Conservation (phyloP, 208 protist species). For the Trypanosomatidae sp. region DNA sequence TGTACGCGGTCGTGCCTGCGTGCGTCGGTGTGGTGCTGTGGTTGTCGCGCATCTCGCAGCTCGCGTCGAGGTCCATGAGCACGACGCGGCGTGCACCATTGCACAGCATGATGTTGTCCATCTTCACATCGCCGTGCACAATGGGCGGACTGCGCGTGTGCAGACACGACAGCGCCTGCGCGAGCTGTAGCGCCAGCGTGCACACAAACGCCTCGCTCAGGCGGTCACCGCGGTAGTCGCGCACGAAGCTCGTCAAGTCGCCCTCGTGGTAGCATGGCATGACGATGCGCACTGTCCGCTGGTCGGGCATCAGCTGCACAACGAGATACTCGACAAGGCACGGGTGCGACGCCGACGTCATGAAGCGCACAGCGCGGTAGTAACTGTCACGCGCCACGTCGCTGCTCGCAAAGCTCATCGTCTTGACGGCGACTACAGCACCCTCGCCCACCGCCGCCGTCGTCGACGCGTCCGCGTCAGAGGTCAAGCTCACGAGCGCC, state of each 20-base stretch:
- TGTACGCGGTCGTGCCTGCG: slow-evolving; percentile 42
- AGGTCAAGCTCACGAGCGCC: no score
- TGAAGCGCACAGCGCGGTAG: slow-evolving; percentile 56
- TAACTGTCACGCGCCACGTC: slow-evolving; percentile 22
- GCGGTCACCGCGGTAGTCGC: slow-evolving; percentile 14
- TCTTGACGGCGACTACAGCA: no score
- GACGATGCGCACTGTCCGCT: slow-evolving; percentile 27
- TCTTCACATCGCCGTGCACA: slow-evolving; percentile 72
- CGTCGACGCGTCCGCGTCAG: no score
- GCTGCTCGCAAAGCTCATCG: slow-evolving; percentile 17
- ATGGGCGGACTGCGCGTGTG: slow-evolving; percentile 69
- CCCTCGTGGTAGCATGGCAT: slow-evolving; percentile 73
- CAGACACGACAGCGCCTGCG: slow-evolving; percentile 31
- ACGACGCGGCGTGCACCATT: slow-evolving; percentile 37
- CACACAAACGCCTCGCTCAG: slow-evolving; percentile 40
- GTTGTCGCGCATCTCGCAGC: slow-evolving; percentile 18
- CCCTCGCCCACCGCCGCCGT: no score
- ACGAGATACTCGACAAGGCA: slow-evolving; percentile 67
- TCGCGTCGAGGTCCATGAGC: slow-evolving; percentile 67
- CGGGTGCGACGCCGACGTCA: slow-evolving; percentile 38
- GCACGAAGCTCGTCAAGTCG: slow-evolving; percentile 32
- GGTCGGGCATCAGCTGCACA: slow-evolving; percentile 37
- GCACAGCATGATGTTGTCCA: slow-evolving; percentile 62
- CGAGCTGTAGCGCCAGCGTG: slow-evolving; percentile 47
- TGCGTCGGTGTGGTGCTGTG: slow-evolving; percentile 14